Evolutionary conservation across 192 early-diverging fungal species (phyloP).

Genomic region (Phycomyces blakesleeanus): DNA sequence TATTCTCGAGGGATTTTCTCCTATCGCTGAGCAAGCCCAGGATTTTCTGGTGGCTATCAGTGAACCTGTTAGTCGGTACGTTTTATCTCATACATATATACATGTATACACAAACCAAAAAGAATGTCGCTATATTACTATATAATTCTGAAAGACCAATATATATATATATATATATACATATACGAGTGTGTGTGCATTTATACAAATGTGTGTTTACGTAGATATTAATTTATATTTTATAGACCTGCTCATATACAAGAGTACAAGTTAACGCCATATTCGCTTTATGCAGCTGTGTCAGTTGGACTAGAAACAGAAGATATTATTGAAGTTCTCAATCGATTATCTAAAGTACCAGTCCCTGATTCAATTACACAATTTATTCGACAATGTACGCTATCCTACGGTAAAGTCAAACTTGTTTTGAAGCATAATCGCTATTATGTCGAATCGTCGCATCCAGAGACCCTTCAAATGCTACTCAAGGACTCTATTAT

Average conservation of each 20-base stretch:
- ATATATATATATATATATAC: too few species aligned
- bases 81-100: too few species aligned
- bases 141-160: too few species aligned
- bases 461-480: constrained; percentile 76
- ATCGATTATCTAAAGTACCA: constrained; percentile 84
- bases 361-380: constrained; percentile 72
- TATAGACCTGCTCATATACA: constrained; percentile 69
- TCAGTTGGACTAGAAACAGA: constrained; percentile 91
- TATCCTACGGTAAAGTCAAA: constrained; percentile 93
- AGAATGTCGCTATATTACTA: too few species aligned
- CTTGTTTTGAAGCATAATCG: constrained; percentile 92
- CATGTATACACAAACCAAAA: too few species aligned
- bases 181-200: too few species aligned
- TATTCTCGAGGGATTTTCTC: constrained; percentile 95
- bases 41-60: constrained; percentile 95
- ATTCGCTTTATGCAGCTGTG: constrained; percentile 96
- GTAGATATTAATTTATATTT: too few species aligned
- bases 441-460: constrained; percentile 89
- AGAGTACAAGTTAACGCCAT: constrained; percentile 93
- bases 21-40: constrained; percentile 91
- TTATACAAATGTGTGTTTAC: too few species aligned
- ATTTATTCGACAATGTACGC: constrained; percentile 78
- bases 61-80: constrained; percentile 85
- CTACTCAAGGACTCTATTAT: constrained; percentile 78
- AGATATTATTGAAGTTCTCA: constrained; percentile 87